phyloP scores from a whole-genome alignment of 495 filamentous ascomycete species.

The Amphirosellinia nigrospora region DNA sequence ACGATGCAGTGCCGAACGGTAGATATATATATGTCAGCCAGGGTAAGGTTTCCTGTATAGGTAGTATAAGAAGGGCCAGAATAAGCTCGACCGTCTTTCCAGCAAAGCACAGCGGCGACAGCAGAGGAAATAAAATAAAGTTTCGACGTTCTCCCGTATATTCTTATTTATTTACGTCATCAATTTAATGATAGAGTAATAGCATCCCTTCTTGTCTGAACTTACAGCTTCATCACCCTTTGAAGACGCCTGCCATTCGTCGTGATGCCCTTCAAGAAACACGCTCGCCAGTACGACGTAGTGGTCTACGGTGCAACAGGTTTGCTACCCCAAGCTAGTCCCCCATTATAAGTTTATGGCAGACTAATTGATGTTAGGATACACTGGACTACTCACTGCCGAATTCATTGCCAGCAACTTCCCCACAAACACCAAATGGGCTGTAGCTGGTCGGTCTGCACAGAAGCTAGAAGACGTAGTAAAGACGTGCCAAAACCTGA shows the following conservation, averaged over 20 bases:
- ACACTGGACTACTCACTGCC: constrained; percentile 80
- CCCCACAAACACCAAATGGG: constrained; percentile 87
- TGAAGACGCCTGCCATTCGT: neutral
- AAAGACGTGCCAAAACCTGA: constrained; percentile 67
- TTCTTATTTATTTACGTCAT: constrained; percentile 2
- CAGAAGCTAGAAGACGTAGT: constrained; percentile 72
- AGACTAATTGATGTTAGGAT: constrained; percentile 61
- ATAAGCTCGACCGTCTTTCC: neutral
- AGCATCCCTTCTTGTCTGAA: neutral
- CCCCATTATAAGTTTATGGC: neutral
- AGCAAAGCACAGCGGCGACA: neutral
- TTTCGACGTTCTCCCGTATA: neutral
- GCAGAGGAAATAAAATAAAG: neutral
- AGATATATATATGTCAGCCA: neutral
- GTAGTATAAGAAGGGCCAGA: neutral
- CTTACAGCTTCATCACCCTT: neutral
- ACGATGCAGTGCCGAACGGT: neutral
- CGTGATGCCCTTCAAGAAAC: constrained; percentile 50
- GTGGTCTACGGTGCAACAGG: constrained; percentile 77
- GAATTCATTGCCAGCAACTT: constrained; percentile 76
- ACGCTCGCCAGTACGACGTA: constrained; percentile 75
- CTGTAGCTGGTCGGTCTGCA: constrained; percentile 80
- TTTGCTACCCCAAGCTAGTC: constrained; percentile 27
- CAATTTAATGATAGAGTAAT: neutral
- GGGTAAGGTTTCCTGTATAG: constrained; percentile 1